Evolutionary conservation across 176 grass and related monocot genomes (phyloP).

Genomic region (bread wheat (Triticum aestivum)): DNA sequence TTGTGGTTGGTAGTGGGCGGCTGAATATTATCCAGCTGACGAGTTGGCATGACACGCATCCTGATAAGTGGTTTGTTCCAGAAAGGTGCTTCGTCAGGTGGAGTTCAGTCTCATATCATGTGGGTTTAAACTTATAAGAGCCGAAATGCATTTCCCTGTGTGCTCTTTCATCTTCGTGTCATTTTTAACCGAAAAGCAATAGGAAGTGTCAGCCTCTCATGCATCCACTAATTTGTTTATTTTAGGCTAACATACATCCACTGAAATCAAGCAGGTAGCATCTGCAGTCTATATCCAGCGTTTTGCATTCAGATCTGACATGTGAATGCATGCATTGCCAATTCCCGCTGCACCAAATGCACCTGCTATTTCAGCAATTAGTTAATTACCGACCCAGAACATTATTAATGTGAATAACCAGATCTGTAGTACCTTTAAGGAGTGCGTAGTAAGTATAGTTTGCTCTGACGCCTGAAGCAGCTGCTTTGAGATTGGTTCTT

Average conservation of each 20-base stretch:
- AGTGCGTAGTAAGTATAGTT: neutral
- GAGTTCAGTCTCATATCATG: constrained; percentile 30
- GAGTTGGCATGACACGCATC: constrained; percentile 9
- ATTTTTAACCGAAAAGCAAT: neutral
- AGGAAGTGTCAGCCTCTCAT: neutral
- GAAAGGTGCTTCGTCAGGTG: constrained; percentile 27
- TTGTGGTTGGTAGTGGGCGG: neutral
- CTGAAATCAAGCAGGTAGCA: neutral
- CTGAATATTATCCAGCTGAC: neutral
- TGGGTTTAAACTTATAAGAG: neutral
- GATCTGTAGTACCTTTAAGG: neutral
- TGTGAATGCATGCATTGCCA: neutral
- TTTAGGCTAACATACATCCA: neutral
- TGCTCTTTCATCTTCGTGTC: neutral
- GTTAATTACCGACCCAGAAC: neutral
- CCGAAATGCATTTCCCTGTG: neutral
- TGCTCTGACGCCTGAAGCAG: constrained; percentile 13
- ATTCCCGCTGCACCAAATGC: neutral
- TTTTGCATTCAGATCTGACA: constrained; percentile 26
- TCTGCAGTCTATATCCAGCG: neutral
- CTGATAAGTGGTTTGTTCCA: constrained; percentile 1
- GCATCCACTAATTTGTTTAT: neutral
- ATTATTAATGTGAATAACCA: neutral
- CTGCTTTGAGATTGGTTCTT: neutral
- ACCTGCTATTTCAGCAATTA: constrained; percentile 10